A percentile compares a stretch with the other conserved stretches of the same genome.
Conservation (phyloP, 2,329 filamentous ascomycete genomes). For the Myriosclerotinia curreyana region DNA sequence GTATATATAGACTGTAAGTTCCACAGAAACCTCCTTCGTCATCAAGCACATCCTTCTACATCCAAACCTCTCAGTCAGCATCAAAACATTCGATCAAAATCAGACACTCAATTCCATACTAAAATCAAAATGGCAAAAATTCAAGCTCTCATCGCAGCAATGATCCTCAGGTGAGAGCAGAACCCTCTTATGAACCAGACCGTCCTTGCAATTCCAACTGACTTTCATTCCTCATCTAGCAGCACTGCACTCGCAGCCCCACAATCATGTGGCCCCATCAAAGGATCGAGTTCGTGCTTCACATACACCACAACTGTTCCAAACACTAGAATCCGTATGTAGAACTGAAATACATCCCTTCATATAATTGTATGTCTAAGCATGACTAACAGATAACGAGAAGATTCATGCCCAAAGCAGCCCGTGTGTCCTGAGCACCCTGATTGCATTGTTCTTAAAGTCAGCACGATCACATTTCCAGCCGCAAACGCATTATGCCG, state of each 20-base stretch:
- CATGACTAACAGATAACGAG: background rate
- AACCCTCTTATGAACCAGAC: background rate
- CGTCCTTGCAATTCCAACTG: background rate
- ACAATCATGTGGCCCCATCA: slow-evolving; percentile 20
- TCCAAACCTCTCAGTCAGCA: background rate
- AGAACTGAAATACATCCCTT: background rate
- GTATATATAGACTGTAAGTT: background rate
- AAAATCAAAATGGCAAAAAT: slow-evolving; percentile 10
- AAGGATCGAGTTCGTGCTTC: slow-evolving; percentile 24
- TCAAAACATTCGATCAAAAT: background rate
- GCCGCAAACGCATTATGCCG: slow-evolving; percentile 25
- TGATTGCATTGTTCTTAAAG: slow-evolving; percentile 24
- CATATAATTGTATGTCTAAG: background rate
- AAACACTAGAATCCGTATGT: slow-evolving; percentile 5
- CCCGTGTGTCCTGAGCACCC: slow-evolving; percentile 22
- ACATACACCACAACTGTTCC: slow-evolving; percentile 15
- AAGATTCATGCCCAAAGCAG: slow-evolving; percentile 25
- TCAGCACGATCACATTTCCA: slow-evolving; percentile 23
- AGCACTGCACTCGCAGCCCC: slow-evolving; percentile 20
- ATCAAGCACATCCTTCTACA: background rate
- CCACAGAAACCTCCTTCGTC: background rate
- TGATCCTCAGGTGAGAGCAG: background rate
- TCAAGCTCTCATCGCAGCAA: slow-evolving; percentile 1
- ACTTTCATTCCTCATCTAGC: slow-evolving; percentile 8
- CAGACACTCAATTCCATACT: background rate